Base-by-base conservation (phyloP, 2,329 filamentous ascomycete species). In the Xylariaceae sp. region DNA sequence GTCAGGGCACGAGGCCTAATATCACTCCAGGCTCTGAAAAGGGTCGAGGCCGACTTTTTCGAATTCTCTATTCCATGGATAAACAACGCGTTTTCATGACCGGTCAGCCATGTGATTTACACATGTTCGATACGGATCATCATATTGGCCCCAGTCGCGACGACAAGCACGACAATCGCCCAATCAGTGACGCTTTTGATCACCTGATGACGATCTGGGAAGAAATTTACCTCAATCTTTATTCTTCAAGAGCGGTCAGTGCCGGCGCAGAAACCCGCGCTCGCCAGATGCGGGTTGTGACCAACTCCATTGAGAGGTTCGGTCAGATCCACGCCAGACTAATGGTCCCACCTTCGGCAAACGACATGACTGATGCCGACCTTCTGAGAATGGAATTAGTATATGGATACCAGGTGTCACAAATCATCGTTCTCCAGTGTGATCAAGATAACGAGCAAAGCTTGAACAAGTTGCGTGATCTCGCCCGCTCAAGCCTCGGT, bases 31-130 rank as follows among this genome's bases (percentile, higher is more conserved):
- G 9, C 10, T 37, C 16, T 10, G 35, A 20, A 3, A 18, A 39
- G 6, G 43, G 50, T n/a, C 46, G 59, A 3, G 41, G 39, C 32
- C 57, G 57, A 3, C 46, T 63, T 2, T 63, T 57, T n/a, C 53
- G 58, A 39, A 53, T 63, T 11, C 51, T 62, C 6, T 63, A 63
- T 20, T 33, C 50, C 21, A 41, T 63, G 39, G 61, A 63, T 16
- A 63, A 63, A 21, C 49, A 55, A 7, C 60, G 60, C 10, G 59
- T 59, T 10, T 63, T 62, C 27, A 58, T 61, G 52, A 57, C 60
- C 2, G 60, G 59, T 3, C 54, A 61, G 13, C 57, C 57, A 2
- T 61, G 60, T 16, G 59, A 61, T 27, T 30, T 63, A 4, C 39
- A 63, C 40, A 23, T 53, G 29, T 63, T 61, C 27, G 60, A 63